phyloP scores from a whole-genome alignment of 2,329 filamentous ascomycete species.

The Dothidotthia symphoricarpi region DNA sequence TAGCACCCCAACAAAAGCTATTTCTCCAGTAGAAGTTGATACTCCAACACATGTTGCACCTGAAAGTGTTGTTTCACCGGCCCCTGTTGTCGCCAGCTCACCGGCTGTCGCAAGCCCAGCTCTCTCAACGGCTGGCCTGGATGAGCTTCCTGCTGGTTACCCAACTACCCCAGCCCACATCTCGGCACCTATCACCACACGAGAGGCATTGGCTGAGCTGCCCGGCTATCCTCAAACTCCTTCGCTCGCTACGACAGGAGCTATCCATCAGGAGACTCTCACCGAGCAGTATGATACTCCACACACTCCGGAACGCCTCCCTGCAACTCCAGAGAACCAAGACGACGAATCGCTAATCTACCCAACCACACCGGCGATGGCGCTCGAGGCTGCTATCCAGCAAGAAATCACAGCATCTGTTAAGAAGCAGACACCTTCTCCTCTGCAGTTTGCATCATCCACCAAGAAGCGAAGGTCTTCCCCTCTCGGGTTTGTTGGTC shows the following conservation, averaged over 20 bases:
- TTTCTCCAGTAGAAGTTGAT: too few relatives aligned
- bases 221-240: constrained; percentile 22
- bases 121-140: constrained; percentile 6
- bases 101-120: too few relatives aligned
- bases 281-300: background rate
- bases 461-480: constrained; percentile 28
- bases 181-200: constrained; percentile 14
- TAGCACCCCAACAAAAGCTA: too few relatives aligned
- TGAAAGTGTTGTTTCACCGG: too few relatives aligned
- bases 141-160: constrained; percentile 10
- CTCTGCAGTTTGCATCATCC: constrained; percentile 15
- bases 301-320: too few relatives aligned
- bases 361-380: constrained; percentile 23
- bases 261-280: constrained; percentile 22
- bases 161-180: constrained; percentile 20
- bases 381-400: constrained; percentile 26
- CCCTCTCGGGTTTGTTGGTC: constrained; percentile 15
- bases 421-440: constrained; percentile 28
- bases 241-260: constrained; percentile 20
- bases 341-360: constrained; percentile 4
- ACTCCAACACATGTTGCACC: too few relatives aligned
- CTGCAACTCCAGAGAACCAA: too few relatives aligned
- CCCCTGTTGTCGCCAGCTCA: too few relatives aligned
- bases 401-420: constrained; percentile 26
- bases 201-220: constrained; percentile 12